Evolutionary conservation across 805 yeast genomes (phyloP).

Genomic region (Pichia cabralensis): DNA sequence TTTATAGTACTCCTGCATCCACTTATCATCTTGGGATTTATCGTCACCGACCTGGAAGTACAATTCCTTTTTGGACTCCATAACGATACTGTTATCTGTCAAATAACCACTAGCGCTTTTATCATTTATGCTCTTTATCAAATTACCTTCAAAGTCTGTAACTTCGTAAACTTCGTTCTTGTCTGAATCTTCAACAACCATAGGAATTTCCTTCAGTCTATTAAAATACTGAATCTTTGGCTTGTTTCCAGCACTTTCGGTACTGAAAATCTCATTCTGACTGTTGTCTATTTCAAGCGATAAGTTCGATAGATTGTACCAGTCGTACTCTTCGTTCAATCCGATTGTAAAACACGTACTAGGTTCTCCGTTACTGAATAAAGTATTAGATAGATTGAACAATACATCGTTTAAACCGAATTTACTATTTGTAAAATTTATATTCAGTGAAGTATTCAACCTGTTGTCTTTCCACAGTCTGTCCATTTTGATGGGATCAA

Average conservation of each 20-base stretch:
- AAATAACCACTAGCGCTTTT: slow-evolving; percentile 48
- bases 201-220: slow-evolving; percentile 11
- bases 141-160: slow-evolving; percentile 45
- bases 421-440: slow-evolving; percentile 3
- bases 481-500: slow-evolving; percentile 13
- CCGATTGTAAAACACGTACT: slow-evolving; percentile 19
- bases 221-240: slow-evolving; percentile 4
- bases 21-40: background rate
- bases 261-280: too few species aligned
- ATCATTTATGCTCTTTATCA: slow-evolving; percentile 46
- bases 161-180: slow-evolving; percentile 26
- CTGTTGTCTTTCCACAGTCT: slow-evolving; percentile 14
- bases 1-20: slow-evolving; percentile 29
- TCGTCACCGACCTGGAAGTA: slow-evolving; percentile 12
- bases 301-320: slow-evolving; percentile 7
- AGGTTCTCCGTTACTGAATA: slow-evolving; percentile 18
- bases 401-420: background rate
- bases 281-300: slow-evolving; percentile 1
- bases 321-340: background rate
- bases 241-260: background rate
- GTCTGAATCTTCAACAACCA: slow-evolving; percentile 6
- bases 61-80: slow-evolving; percentile 17
- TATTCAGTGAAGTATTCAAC: slow-evolving; percentile 3
- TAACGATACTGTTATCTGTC: slow-evolving; percentile 33
- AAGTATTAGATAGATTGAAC: slow-evolving; percentile 19